Evolutionary conservation across 2,329 filamentous ascomycete genomes (phyloP).

Genomic region (Fusarium verrucosum): DNA sequence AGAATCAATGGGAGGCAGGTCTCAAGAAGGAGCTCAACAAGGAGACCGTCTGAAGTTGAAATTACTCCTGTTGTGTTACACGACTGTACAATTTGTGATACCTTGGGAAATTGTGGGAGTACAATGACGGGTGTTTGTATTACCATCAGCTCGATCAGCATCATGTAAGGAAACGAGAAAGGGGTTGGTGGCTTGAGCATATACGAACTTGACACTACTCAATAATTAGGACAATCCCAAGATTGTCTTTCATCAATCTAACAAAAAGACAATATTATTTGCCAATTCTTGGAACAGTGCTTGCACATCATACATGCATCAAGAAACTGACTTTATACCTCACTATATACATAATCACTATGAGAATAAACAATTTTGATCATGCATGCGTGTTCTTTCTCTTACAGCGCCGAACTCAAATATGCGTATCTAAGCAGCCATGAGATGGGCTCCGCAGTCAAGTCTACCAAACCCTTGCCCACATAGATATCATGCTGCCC

Average conservation of each 20-base stretch:
- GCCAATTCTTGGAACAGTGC: not conserved
- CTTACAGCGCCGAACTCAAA: slow-evolving; percentile 42
- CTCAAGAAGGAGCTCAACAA: slow-evolving; percentile 32
- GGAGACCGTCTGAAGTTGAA: slow-evolving; percentile 31
- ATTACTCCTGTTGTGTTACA: not conserved
- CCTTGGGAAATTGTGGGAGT: not conserved
- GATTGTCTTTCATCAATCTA: not conserved
- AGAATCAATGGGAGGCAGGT: slow-evolving; percentile 33
- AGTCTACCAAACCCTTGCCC: slow-evolving; percentile 27
- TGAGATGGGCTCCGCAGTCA: slow-evolving; percentile 29
- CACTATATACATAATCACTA: not conserved
- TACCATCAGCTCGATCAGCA: not conserved
- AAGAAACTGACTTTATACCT: not conserved
- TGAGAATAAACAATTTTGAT: slow-evolving; percentile 6
- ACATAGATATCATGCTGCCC: slow-evolving; percentile 27
- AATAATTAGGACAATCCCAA: not conserved
- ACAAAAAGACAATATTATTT: not conserved
- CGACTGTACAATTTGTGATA: slow-evolving; percentile 11
- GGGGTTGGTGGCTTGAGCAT: not conserved
- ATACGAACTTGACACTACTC: not conserved
- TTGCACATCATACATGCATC: not conserved
- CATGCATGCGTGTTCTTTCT: slow-evolving; percentile 39
- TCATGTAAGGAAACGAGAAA: not conserved
- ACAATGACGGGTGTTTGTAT: not conserved
- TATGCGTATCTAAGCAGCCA: slow-evolving; percentile 43